phyloP scores from a whole-genome alignment of 768 basidiomycete genomes.

The Coprinellus aureogranulatus region DNA sequence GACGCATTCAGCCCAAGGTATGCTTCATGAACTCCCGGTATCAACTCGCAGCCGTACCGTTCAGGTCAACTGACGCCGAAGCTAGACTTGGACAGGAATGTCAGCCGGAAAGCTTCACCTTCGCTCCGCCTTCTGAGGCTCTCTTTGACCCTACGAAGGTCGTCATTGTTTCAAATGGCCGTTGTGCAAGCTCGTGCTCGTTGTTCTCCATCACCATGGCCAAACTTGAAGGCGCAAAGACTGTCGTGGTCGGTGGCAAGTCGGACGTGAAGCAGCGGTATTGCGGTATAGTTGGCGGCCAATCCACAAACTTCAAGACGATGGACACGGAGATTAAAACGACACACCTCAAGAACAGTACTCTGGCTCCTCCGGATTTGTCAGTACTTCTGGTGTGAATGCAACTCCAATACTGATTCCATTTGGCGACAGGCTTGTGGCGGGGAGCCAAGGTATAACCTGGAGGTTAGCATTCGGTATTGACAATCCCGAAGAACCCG shows the following conservation, averaged over 20 bases:
- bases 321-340: constrained; percentile 66
- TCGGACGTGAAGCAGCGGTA: constrained; percentile 51
- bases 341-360: constrained; percentile 49
- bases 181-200: constrained; percentile 52
- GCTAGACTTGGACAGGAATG: constrained; percentile 47
- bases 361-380: constrained; percentile 64
- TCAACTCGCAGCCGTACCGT: background rate
- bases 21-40: background rate
- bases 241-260: constrained; percentile 56
- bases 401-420: background rate
- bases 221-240: constrained; percentile 55
- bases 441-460: constrained; percentile 60
- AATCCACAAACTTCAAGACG: constrained; percentile 57
- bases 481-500: constrained; percentile 49
- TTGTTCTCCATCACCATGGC: constrained; percentile 60
- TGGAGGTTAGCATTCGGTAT: constrained; percentile 64
- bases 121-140: constrained; percentile 38
- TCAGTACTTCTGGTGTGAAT: constrained; percentile 24
- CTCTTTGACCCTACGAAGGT: constrained; percentile 54
- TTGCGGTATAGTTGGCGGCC: constrained; percentile 62
- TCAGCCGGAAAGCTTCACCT: constrained; percentile 20
- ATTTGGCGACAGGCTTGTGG: constrained; percentile 40
- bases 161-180: constrained; percentile 57
- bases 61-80: background rate
- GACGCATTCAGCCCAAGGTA: constrained; percentile 55